Evolutionary conservation across 1,139 yeast genomes (phyloP).

Genomic region (Magnusiomyces ingens): DNA sequence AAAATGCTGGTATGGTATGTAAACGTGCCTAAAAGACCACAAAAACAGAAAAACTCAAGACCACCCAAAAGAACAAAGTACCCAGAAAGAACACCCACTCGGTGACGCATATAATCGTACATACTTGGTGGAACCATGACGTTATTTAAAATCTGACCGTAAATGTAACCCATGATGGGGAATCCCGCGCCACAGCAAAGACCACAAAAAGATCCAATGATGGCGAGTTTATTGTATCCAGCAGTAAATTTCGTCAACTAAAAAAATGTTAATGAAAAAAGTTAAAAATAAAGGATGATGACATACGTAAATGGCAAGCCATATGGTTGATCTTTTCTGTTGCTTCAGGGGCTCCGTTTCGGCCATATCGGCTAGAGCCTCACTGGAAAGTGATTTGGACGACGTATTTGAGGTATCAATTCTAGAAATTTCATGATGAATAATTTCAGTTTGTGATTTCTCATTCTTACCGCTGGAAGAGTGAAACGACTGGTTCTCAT

Average conservation of each 20-base stretch:
- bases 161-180: conserved; percentile 36
- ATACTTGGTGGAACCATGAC: conserved; percentile 32
- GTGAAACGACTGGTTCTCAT: neutral
- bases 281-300: neutral
- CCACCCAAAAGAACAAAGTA: conserved; percentile 38
- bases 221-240: conserved; percentile 16
- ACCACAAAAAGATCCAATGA: conserved; percentile 31
- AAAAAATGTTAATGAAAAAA: neutral
- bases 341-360: neutral
- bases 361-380: conserved; percentile 6
- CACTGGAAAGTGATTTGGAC: conserved; percentile 2
- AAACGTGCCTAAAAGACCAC: conserved; percentile 1
- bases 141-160: conserved; percentile 34
- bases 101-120: conserved; percentile 33
- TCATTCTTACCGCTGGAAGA: too few relatives aligned
- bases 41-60: conserved; percentile 9
- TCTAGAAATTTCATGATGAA: too few relatives aligned
- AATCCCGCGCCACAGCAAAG: conserved; percentile 36
- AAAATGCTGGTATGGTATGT: conserved; percentile 21
- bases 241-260: neutral
- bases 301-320: neutral
- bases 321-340: neutral
- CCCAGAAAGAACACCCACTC: conserved; percentile 34
- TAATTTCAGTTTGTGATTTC: too few relatives aligned
- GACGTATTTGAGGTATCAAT: too few relatives aligned